phyloP scores from a whole-genome alignment of 441 rosid genomes.

The Arabidopsis hybrid region DNA sequence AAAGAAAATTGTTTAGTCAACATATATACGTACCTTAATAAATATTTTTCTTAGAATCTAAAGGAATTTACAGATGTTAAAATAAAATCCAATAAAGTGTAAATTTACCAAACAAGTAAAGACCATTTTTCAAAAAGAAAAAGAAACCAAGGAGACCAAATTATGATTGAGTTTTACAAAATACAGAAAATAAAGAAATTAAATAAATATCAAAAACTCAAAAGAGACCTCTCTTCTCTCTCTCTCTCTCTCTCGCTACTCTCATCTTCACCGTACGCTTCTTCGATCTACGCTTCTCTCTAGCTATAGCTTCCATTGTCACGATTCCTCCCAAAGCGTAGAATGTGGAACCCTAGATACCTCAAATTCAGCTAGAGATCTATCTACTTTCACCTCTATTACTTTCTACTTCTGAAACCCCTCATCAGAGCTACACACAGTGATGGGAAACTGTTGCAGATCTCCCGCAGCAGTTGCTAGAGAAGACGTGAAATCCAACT shows the following conservation, averaged over 20 bases:
- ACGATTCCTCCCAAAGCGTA: constrained; percentile 34
- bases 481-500: constrained; percentile 93
- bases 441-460: constrained; percentile 98
- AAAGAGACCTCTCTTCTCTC: constrained; percentile 1
- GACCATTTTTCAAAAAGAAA: constrained; percentile 38
- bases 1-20: too few relatives aligned
- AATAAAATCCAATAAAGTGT: too few relatives aligned
- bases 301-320: constrained; percentile 29
- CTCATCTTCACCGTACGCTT: constrained; percentile 47
- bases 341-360: constrained; percentile 70
- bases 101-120: constrained; percentile 29
- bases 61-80: too few relatives aligned
- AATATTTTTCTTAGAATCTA: too few relatives aligned
- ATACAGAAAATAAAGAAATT: not conserved
- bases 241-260: constrained; percentile 27
- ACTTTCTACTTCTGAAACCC: constrained; percentile 28
- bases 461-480: constrained; percentile 99
- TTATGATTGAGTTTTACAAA: constrained; percentile 32
- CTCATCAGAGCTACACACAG: constrained; percentile 21
- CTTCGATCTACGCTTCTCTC: constrained; percentile 34
- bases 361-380: constrained; percentile 46
- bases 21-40: too few relatives aligned
- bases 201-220: constrained; percentile 11
- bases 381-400: constrained; percentile 23
- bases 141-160: constrained; percentile 41